Base-by-base conservation (phyloP, 495 filamentous ascomycete genomes). In the Penicillium goetzii region DNA sequence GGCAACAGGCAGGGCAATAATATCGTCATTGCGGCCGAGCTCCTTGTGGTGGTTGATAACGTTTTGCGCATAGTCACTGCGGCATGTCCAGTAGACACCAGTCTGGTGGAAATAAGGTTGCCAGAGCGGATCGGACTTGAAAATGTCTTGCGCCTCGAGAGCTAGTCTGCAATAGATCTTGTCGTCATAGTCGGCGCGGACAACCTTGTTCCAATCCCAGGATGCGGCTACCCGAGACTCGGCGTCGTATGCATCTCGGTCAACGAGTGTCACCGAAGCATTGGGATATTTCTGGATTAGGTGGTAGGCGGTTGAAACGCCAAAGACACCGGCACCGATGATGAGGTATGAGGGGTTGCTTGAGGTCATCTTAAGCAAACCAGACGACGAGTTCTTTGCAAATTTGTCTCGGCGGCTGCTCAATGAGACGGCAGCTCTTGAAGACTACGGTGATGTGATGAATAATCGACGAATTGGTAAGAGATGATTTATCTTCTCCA, bases 121-220 rank as follows among this genome's bases (percentile, higher is more conserved):
- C 74, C 79, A 87, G 1, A 88, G 68, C 4, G 84, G 80, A 71
- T 85, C 82, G 0, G 59, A 70, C 23, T 76, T 76, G 81, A 85
- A 90, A 30, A 79, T 71, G 41, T 83, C 77, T 51, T 81, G 78
- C 0, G 87, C 83, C 65, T 88, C 83, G 19, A 88, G 74, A 19
- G 82, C 87, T 12, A 89, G 76, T 51, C 75, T 60, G 62, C 77
- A 81, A 76, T 90, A 90, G 34, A 84, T 67, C 17, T 77, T 71
- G 65, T 87, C 81, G 36, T 76, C 72, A 72, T 90, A 91, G 68
- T 90, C 88, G 58, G 86, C 81, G 67, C 88, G 86, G 21, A 90
- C 73, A 17, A 89, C 84, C 65, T 89, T 89, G 68, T 89, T 89
- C 78, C 84, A 85, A 73, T 90, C 88, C 78, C 83, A 84, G 1